A percentile compares a stretch with the other conserved stretches of the same genome.
Conservation (phyloP, 345 rosid genomes). For the Clarkia xantiana region DNA sequence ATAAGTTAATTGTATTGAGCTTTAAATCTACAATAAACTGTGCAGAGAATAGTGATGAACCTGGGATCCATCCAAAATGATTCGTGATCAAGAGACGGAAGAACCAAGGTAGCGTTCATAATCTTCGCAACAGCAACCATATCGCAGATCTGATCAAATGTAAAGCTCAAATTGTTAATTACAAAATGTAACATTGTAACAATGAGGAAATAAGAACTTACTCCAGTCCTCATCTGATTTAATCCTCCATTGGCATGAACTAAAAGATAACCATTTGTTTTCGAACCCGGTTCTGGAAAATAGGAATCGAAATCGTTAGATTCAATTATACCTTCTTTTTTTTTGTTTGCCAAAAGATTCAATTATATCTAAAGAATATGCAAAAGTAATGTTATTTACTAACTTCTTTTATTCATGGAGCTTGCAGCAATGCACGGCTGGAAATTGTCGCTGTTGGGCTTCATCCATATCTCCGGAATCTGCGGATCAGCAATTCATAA, state of each 20-base stretch:
- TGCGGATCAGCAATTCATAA: slow-evolving; percentile 11
- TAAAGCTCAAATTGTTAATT: neutral
- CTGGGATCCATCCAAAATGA: slow-evolving; percentile 79
- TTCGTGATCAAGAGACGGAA: slow-evolving; percentile 51
- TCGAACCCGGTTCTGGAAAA: slow-evolving; percentile 19
- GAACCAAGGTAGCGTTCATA: slow-evolving; percentile 60
- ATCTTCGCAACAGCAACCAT: slow-evolving; percentile 66
- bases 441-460: slow-evolving; percentile 56
- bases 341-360: no score
- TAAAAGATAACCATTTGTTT: slow-evolving; percentile 44
- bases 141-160: slow-evolving; percentile 38
- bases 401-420: slow-evolving; percentile 44
- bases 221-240: slow-evolving; percentile 86
- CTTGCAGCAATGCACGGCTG: slow-evolving; percentile 44
- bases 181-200: neutral
- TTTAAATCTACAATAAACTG: neutral
- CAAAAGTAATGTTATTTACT: slow-evolving; percentile 1
- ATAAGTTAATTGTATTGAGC: neutral
- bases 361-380: neutral
- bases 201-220: slow-evolving; percentile 5
- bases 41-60: slow-evolving; percentile 11
- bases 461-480: slow-evolving; percentile 86
- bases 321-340: no score
- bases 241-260: slow-evolving; percentile 77
- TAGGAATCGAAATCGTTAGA: neutral